Base-by-base conservation (phyloP, 2,329 filamentous ascomycete species). In the Penicillium sp. region DNA sequence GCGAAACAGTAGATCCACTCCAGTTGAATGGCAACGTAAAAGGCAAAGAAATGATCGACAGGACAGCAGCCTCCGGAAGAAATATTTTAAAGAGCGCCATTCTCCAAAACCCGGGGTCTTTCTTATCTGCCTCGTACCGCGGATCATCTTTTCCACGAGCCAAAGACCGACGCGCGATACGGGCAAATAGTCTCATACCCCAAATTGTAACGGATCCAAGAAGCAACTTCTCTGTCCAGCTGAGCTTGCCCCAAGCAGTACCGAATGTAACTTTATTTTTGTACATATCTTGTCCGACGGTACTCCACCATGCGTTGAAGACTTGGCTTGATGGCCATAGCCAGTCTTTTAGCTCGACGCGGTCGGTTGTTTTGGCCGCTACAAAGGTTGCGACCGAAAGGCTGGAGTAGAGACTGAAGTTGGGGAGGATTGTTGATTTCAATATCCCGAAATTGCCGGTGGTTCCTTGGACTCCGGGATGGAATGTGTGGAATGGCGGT, bases 291-390 rank as follows among this genome's bases (percentile, higher is more conserved):
- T 76, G 73, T 14, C 83, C 82, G 41, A 86, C 69, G 22, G 83
- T 82, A 52, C 77, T 80, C 80, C 82, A 85, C 84, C 83, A 86
- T 6, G 82, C 82, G 64, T 84, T 85, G 54, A 76, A 68, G 9
- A 85, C 78, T 62, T 81, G 81, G 2, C 75, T 80, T 4, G 76
- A 71, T 1, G 82, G 81, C 82, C 83, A 85, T 6, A 83, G 69
- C 75, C 79, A 83, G 66, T 87, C 83, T 63, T 86, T 87, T n/a
- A 78, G 73, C 53, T 86, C 83, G 9, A 82, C 77, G n/a, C 78
- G 75, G 62, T 84, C 69, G 7, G 81, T 83, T 48, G 79, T 75
- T 23, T 81, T 75, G 1, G 80, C 80, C 27, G 78, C 73, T 8
- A 76, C 75, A 63, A 82, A 86, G 0, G 82, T 77, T 29, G 81